phyloP scores from a whole-genome alignment of 176 grass and related monocot genomes.

The Chloris gayana region DNA sequence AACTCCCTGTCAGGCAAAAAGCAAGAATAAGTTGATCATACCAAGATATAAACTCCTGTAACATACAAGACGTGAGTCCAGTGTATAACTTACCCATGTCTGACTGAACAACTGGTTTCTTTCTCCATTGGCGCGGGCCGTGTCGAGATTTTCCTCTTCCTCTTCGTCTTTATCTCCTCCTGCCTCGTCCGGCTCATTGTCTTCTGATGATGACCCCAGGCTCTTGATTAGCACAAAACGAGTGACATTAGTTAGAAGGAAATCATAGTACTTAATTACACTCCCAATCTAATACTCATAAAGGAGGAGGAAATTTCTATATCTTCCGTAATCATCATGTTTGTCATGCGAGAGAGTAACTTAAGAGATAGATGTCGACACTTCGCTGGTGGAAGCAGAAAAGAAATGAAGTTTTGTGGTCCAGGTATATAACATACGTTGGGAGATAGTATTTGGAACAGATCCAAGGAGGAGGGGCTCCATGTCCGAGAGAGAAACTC shows the following conservation, averaged over 20 bases:
- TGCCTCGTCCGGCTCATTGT: background rate
- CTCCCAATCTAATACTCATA: background rate
- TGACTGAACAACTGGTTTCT: slow-evolving; percentile 37
- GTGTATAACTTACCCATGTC: slow-evolving; percentile 37
- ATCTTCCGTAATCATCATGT: background rate
- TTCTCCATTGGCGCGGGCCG: background rate
- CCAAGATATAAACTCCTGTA: background rate
- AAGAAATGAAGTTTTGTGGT: slow-evolving; percentile 26
- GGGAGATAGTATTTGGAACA: slow-evolving; percentile 86
- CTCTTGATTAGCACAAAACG: slow-evolving; percentile 29
- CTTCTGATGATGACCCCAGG: slow-evolving; percentile 32
- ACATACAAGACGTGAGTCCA: background rate
- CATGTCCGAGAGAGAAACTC: slow-evolving; percentile 92
- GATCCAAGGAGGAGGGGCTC: slow-evolving; percentile 87
- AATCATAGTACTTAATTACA: background rate
- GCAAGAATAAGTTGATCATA: background rate
- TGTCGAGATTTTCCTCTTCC: background rate
- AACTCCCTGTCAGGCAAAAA: slow-evolving; percentile 35
- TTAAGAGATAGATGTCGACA: slow-evolving; percentile 6
- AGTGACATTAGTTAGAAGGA: background rate
- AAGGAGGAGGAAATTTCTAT: background rate
- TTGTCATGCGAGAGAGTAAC: background rate
- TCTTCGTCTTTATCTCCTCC: background rate
- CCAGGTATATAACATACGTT: slow-evolving; percentile 63
- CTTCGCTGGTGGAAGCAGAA: slow-evolving; percentile 15